phyloP scores from a whole-genome alignment of 2,329 filamentous ascomycete species.

The Colletotrichum sp. region DNA sequence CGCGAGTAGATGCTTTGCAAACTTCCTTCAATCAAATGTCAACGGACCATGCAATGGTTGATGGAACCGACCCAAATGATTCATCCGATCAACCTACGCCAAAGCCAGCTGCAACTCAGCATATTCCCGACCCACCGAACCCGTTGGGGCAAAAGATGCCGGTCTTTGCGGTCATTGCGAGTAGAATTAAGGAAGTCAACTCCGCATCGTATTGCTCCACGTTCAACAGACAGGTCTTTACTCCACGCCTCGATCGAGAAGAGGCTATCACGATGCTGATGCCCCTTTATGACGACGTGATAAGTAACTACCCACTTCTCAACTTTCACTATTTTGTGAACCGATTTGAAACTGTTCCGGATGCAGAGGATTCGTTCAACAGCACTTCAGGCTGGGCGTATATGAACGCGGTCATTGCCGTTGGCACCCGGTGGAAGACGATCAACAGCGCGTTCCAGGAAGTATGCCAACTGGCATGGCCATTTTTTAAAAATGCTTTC shows the following conservation, averaged over 20 bases:
- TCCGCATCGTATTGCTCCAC: constrained; percentile 15
- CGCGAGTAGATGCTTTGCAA: not conserved
- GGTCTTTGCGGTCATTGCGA: not conserved
- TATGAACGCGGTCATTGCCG: constrained; percentile 1
- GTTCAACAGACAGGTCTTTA: constrained; percentile 13
- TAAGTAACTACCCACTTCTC: constrained; percentile 4
- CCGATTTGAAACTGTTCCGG: not conserved
- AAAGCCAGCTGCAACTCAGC: not conserved
- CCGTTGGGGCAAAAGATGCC: constrained; percentile 3
- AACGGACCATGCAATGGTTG: not conserved
- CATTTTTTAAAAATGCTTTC: constrained; percentile 18
- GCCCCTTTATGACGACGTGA: constrained; percentile 6
- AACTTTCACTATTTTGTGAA: constrained; percentile 9
- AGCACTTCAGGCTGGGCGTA: constrained; percentile 18
- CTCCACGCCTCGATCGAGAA: constrained; percentile 2
- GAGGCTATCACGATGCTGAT: constrained; percentile 10
- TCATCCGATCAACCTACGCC: not conserved
- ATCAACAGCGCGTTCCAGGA: constrained; percentile 9
- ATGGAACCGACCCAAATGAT: not conserved
- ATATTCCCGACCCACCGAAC: not conserved
- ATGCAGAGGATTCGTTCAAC: constrained; percentile 4
- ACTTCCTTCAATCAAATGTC: not conserved
- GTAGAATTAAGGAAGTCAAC: constrained; percentile 2
- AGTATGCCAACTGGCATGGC: constrained; percentile 13
- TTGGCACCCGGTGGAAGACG: constrained; percentile 7